These are phyloP conservation scores for Mycosphaerella sp. DNA, from an alignment of 2,329 filamentous ascomycete species.

Conservation along the genomic window DNA sequence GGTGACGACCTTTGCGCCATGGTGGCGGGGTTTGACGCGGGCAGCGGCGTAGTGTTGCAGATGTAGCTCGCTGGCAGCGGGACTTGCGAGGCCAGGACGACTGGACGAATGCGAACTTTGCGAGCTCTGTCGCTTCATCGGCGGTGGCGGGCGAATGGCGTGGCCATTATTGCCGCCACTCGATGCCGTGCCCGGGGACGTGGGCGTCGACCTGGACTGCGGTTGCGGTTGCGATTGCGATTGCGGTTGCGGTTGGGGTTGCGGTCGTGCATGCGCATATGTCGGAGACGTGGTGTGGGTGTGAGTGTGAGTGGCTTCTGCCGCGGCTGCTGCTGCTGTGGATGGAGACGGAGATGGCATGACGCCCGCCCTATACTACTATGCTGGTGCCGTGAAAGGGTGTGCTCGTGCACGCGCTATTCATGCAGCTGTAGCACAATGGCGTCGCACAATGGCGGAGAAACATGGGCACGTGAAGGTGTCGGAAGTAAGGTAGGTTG, in stretches of 20 bases:
- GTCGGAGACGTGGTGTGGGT: not conserved
- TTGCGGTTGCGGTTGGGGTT: not conserved
- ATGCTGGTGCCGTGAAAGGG: not conserved
- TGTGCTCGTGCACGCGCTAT: slow-evolving; percentile 1
- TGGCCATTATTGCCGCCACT: slow-evolving; percentile 8
- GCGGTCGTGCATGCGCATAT: too few species aligned
- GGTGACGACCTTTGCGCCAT: slow-evolving; percentile 28
- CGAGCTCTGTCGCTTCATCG: slow-evolving; percentile 30
- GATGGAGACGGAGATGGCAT: slow-evolving; percentile 5
- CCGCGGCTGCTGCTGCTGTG: not conserved
- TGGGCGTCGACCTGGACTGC: slow-evolving; percentile 2
- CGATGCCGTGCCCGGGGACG: slow-evolving; percentile 2
- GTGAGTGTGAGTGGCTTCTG: not conserved
- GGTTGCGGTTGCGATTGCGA: not conserved
- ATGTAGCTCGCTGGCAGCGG: slow-evolving; percentile 24
- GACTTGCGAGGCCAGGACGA: slow-evolving; percentile 21
- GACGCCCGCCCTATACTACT: not conserved
- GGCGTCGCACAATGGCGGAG: not conserved
- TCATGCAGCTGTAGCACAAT: slow-evolving; percentile 3
- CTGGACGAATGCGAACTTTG: slow-evolving; percentile 23
- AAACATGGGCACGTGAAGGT: not conserved
- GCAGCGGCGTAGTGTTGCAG: slow-evolving; percentile 23
- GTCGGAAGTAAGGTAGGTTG: not conserved
- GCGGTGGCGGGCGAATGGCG: slow-evolving; percentile 23
- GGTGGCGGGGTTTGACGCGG: slow-evolving; percentile 22